These are phyloP conservation scores for Ganoderma resinaceum DNA, from an alignment of 1,284 basidiomycete species.

Conservation along the genomic window DNA sequence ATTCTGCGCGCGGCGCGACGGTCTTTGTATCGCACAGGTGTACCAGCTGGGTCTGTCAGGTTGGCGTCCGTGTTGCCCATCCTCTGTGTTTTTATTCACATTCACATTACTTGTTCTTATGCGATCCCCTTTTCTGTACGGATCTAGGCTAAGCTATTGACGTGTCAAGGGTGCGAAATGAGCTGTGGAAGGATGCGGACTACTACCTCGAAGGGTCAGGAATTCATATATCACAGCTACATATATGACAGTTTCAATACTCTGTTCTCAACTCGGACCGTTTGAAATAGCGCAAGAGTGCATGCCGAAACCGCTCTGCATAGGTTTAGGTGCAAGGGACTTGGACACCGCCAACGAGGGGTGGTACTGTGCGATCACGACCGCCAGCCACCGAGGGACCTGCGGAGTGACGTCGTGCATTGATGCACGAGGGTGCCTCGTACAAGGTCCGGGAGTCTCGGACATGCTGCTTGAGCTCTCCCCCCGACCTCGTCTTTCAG, in stretches of 20 bases:
- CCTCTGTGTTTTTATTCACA: slow-evolving; percentile 31
- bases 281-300: too few species aligned
- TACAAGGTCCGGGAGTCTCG: neutral
- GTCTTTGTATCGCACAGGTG: slow-evolving; percentile 1
- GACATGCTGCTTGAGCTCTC: neutral
- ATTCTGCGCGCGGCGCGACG: slow-evolving; percentile 1
- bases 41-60: slow-evolving; percentile 14
- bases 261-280: too few species aligned
- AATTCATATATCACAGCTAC: neutral
- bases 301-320: too few species aligned
- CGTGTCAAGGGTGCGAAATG: slow-evolving; percentile 1
- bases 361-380: too few species aligned
- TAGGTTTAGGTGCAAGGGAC: too few species aligned
- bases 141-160: slow-evolving; percentile 8
- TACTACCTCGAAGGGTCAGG: neutral
- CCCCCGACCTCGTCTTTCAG: neutral
- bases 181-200: neutral
- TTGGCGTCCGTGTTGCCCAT: slow-evolving; percentile 19
- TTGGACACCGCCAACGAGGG: too few species aligned
- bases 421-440: neutral
- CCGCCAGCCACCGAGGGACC: too few species aligned
- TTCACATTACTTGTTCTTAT: slow-evolving; percentile 34
- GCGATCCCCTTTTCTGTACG: slow-evolving; percentile 29
- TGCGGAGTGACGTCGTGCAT: neutral
- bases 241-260: neutral